Conservation (phyloP, 257 asterid species). For the Ocimum tenuiflorum region DNA sequence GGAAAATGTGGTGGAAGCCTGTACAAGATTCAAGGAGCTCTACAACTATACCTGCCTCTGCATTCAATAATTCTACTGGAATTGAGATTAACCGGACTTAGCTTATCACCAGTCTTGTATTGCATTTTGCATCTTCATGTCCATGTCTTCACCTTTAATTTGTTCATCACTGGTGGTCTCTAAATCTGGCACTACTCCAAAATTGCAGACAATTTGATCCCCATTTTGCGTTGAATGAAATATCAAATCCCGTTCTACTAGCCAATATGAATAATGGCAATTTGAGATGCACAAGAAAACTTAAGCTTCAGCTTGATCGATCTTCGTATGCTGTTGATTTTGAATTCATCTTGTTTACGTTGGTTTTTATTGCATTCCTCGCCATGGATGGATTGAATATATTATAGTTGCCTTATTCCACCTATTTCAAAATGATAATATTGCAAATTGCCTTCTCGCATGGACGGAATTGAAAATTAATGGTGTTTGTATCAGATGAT, state of each 20-base stretch:
- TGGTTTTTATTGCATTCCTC: no score
- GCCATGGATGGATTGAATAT: no score
- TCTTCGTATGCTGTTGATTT: no score
- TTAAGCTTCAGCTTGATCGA: no score
- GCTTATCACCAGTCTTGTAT: not conserved
- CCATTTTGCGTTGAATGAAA: not conserved
- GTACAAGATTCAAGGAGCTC: slow-evolving; percentile 87
- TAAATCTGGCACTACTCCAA: not conserved
- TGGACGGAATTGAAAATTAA: no score
- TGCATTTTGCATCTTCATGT: slow-evolving; percentile 2
- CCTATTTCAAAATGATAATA: no score
- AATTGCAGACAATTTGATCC: not conserved
- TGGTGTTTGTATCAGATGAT: no score
- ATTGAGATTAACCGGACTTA: not conserved
- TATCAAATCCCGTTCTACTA: not conserved
- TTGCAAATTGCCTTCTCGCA: no score
- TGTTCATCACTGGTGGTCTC: not conserved
- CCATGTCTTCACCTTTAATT: not conserved
- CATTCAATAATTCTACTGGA: not conserved
- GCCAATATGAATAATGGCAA: no score
- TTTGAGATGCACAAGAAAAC: no score
- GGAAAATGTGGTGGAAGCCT: slow-evolving; percentile 84
- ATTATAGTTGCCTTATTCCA: no score
- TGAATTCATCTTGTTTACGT: no score
- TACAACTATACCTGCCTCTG: slow-evolving; percentile 43